Conservation (phyloP, 2,329 filamentous ascomycete genomes). For the Penicillium vulpinum region DNA sequence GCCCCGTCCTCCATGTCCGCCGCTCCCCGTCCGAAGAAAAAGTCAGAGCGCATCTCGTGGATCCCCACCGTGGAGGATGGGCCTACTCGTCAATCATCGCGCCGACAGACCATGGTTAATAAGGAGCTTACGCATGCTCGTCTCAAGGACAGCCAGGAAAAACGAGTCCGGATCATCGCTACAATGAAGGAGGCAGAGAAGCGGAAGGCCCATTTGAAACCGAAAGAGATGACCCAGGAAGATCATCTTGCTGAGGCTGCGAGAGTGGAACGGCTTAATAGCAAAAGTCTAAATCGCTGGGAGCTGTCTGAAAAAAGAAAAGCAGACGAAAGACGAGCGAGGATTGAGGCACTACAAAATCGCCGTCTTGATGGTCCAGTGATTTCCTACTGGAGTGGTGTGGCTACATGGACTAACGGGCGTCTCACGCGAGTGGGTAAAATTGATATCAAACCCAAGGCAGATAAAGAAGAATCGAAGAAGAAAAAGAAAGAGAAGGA, state of each 20-base stretch:
- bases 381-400: conserved; percentile 90
- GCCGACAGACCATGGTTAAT: conserved; percentile 64
- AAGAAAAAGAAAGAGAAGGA: conserved; percentile 37
- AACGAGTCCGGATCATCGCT: conserved; percentile 49
- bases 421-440: conserved; percentile 71
- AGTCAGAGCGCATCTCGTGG: conserved; percentile 70
- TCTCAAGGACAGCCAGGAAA: conserved; percentile 51
- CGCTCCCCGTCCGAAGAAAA: conserved; percentile 60
- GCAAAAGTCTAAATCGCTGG: conserved; percentile 89
- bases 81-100: conserved; percentile 61
- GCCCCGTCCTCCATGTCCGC: conserved; percentile 40
- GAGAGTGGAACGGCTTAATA: conserved; percentile 78
- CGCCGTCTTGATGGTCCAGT: conserved; percentile 85
- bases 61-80: conserved; percentile 63
- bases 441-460: conserved; percentile 48
- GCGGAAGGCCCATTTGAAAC: conserved; percentile 69
- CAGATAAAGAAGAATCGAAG: conserved; percentile 48
- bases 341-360: conserved; percentile 83
- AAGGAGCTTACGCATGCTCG: conserved; percentile 58
- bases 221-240: conserved; percentile 80
- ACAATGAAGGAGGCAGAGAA: conserved; percentile 63
- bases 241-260: conserved; percentile 81
- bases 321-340: conserved; percentile 77
- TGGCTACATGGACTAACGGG: conserved; percentile 75
- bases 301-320: conserved; percentile 88